Conservation (phyloP, 352 stramenopile genomes). For the Blastocystis hominis region DNA sequence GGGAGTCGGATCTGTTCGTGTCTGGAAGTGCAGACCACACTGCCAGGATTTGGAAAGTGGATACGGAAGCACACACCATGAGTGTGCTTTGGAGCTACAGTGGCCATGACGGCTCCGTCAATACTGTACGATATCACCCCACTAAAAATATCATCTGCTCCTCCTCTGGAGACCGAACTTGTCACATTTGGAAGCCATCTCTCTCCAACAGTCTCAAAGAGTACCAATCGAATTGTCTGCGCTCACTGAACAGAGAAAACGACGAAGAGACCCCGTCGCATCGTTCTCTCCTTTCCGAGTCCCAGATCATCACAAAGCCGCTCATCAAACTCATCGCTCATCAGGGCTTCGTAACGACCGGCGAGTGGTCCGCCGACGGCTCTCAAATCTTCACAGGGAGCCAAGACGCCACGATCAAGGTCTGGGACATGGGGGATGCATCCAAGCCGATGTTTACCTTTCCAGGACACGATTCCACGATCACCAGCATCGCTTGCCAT, state of each 20-base stretch:
- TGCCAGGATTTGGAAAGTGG: conserved; percentile 3
- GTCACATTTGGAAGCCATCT: conserved; percentile 47
- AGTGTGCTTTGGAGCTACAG: not conserved
- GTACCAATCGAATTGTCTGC: not conserved
- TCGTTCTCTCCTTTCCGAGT: not conserved
- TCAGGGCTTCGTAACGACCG: not conserved
- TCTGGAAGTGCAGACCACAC: conserved; percentile 6
- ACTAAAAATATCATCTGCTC: conserved; percentile 12
- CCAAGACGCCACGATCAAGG: conserved; percentile 39
- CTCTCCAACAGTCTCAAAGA: not conserved
- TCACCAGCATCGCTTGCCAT: conserved; percentile 28
- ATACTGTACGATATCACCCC: conserved; percentile 12
- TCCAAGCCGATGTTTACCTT: conserved; percentile 27
- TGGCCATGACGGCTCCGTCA: conserved; percentile 26
- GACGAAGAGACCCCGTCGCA: not conserved
- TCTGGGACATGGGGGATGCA: conserved; percentile 25
- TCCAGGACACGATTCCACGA: conserved; percentile 39
- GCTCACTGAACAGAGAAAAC: not conserved
- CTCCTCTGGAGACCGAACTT: conserved; percentile 24
- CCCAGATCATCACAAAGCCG: not conserved
- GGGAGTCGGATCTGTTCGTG: not conserved
- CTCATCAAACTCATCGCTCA: conserved; percentile 29
- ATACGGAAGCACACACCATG: not conserved
- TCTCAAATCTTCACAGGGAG: conserved; percentile 10
- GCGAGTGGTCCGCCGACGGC: conserved; percentile 6